phyloP scores from a whole-genome alignment of 768 basidiomycete species.

The Rubroboletus pulcherrimus region DNA sequence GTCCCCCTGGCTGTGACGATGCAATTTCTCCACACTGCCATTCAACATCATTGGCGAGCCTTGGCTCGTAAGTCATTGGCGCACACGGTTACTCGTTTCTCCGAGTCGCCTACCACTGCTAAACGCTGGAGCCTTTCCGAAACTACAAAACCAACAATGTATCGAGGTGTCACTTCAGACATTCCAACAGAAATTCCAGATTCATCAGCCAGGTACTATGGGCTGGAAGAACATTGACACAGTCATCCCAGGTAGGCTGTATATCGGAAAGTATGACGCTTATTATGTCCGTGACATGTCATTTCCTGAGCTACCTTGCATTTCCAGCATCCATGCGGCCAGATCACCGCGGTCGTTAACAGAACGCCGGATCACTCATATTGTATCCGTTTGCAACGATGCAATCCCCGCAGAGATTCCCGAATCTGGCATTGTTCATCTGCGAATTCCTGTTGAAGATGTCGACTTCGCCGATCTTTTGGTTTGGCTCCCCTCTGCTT shows the following conservation, averaged over 20 bases:
- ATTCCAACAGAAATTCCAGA: constrained; percentile 30
- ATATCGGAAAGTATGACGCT: constrained; percentile 66
- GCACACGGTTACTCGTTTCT: constrained; percentile 30
- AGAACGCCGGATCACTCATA: constrained; percentile 75
- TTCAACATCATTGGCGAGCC: constrained; percentile 15
- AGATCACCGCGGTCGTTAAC: constrained; percentile 66
- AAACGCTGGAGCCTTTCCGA: constrained; percentile 17
- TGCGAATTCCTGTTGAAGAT: constrained; percentile 69
- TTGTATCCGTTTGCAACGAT: constrained; percentile 74
- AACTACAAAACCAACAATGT: constrained; percentile 36
- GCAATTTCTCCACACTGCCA: constrained; percentile 33
- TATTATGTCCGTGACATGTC: constrained; percentile 20
- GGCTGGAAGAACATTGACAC: constrained; percentile 66
- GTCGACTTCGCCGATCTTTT: constrained; percentile 67
- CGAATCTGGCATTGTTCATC: constrained; percentile 64
- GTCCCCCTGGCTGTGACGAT: constrained; percentile 31
- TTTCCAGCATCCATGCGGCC: constrained; percentile 61
- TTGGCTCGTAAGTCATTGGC: constrained; percentile 20
- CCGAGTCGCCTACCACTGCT: constrained; percentile 28
- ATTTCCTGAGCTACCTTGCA: constrained; percentile 43
- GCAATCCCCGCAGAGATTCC: constrained; percentile 67
- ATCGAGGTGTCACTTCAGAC: constrained; percentile 13
- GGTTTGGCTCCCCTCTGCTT: constrained; percentile 61
- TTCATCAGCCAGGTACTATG: constrained; percentile 25
- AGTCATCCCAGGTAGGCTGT: constrained; percentile 61